A percentile compares a stretch with the other conserved stretches of the same genome.
phyloP scores from a whole-genome alignment of 495 filamentous ascomycete species.

The Gamarada debralockiae region DNA sequence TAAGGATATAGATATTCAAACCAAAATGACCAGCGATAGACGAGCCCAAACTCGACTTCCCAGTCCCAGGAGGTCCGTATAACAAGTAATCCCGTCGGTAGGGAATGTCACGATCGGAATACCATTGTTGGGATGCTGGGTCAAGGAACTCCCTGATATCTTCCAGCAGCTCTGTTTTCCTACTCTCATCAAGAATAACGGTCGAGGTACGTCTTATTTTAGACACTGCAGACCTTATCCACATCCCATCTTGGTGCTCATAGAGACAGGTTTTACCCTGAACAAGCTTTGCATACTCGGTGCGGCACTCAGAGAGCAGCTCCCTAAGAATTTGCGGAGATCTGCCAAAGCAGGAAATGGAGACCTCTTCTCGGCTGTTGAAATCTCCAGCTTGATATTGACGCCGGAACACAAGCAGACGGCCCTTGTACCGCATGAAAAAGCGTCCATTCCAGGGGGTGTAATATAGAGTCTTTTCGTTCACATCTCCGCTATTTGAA shows the following conservation, averaged over 20 bases:
- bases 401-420: slow-evolving; percentile 8
- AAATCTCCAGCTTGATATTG: slow-evolving; percentile 5
- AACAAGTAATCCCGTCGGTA: slow-evolving; percentile 85
- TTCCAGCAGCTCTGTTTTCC: slow-evolving; percentile 68
- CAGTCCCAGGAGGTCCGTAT: slow-evolving; percentile 81
- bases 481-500: slow-evolving; percentile 10
- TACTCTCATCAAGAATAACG: slow-evolving; percentile 69
- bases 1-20: slow-evolving; percentile 63
- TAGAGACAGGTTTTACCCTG: neutral
- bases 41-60: slow-evolving; percentile 47
- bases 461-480: slow-evolving; percentile 15
- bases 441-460: slow-evolving; percentile 13
- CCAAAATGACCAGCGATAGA: slow-evolving; percentile 64
- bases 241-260: slow-evolving; percentile 1
- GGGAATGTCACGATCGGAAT: slow-evolving; percentile 64
- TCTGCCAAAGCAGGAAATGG: slow-evolving; percentile 62
- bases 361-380: slow-evolving; percentile 36
- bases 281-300: neutral
- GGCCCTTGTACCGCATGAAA: slow-evolving; percentile 10
- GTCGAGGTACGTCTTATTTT: slow-evolving; percentile 63
- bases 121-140: slow-evolving; percentile 70
- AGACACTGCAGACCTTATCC: slow-evolving; percentile 5
- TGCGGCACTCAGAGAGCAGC: slow-evolving; percentile 27
- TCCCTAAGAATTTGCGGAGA: slow-evolving; percentile 59
- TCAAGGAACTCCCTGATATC: slow-evolving; percentile 88